Conservation (phyloP, 768 basidiomycete species). For the Lyophyllum decastes region DNA sequence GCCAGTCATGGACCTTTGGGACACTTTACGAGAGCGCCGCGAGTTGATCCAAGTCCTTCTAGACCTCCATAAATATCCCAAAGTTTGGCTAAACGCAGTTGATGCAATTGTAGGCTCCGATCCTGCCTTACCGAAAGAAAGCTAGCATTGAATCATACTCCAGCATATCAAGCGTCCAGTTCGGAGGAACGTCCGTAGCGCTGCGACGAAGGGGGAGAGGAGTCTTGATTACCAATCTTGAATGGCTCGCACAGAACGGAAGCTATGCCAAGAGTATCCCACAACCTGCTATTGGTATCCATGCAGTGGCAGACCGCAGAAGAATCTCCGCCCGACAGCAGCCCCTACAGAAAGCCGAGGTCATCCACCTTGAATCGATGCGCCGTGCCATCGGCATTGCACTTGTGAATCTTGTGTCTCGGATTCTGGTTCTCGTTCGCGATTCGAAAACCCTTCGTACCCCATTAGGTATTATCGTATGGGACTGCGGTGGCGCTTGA, state of each 20-base stretch:
- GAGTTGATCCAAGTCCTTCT: not conserved
- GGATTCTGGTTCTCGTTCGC: not conserved
- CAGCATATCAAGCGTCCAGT: not conserved
- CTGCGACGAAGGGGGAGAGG: not conserved
- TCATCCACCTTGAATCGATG: not conserved
- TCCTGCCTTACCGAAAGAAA: not conserved
- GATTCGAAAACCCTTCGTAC: not conserved
- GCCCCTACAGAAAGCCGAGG: not conserved
- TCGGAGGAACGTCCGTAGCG: not conserved
- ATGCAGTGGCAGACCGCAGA: not conserved
- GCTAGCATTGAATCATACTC: not conserved
- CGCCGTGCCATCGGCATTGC: not conserved
- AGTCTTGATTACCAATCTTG: not conserved
- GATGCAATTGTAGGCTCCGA: not conserved
- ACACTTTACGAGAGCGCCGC: not conserved
- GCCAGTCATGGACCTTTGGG: not conserved
- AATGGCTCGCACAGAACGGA: not conserved
- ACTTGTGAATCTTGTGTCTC: not conserved
- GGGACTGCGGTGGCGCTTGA: not conserved
- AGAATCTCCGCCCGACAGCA: not conserved
- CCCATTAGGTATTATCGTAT: not conserved
- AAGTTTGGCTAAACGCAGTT: conserved; percentile 9
- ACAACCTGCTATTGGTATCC: not conserved
- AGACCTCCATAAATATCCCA: not conserved
- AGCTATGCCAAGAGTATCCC: not conserved